These are phyloP conservation scores for Protostelium mycophagum DNA, from an alignment of 78 protist genomes.

Conservation along the genomic window DNA sequence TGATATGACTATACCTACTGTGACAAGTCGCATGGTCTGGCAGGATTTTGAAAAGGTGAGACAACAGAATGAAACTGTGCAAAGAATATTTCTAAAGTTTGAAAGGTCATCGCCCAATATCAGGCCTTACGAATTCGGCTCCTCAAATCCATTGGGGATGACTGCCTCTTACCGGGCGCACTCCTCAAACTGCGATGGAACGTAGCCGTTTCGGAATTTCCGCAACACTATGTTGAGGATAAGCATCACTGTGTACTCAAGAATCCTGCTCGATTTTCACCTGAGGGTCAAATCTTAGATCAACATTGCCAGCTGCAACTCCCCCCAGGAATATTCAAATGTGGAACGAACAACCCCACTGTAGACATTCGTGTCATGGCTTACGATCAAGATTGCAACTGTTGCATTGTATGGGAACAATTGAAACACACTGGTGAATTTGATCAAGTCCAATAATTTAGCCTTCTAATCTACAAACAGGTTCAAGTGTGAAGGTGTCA, in stretches of 20 bases:
- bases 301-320: neutral
- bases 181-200: neutral
- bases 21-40: neutral
- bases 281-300: neutral
- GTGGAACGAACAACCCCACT: constrained; percentile 2
- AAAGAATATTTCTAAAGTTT: neutral
- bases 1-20: constrained; percentile 1
- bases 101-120: neutral
- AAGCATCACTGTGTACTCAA: neutral
- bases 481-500: constrained; percentile 1
- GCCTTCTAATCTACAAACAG: constrained; percentile 1
- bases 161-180: constrained; percentile 2
- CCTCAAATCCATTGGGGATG: neutral
- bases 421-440: constrained; percentile 1
- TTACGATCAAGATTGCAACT: constrained; percentile 1
- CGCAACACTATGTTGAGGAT: neutral
- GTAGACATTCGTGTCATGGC: constrained; percentile 1
- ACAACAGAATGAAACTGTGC: neutral
- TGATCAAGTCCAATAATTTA: neutral
- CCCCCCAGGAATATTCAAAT: constrained; percentile 1
- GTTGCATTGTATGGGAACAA: neutral
- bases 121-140: constrained; percentile 2
- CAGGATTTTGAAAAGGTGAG: constrained; percentile 1
- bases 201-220: neutral
- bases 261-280: neutral